These are phyloP conservation scores for Paraconiothyrium sp. DNA, from an alignment of 2,329 filamentous ascomycete species.

Conservation along the genomic window DNA sequence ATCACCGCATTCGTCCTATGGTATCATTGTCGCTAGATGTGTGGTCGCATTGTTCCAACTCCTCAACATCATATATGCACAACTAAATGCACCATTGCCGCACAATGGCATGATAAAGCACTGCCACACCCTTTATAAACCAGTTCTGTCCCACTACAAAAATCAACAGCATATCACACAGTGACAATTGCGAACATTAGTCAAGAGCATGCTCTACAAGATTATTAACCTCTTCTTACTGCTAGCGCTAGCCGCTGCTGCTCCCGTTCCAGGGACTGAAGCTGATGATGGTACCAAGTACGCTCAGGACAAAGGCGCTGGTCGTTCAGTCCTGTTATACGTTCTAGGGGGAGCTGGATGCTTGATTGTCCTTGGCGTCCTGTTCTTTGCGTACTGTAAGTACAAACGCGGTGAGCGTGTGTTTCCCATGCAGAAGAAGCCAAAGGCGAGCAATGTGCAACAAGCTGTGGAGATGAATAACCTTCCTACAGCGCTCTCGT, in stretches of 20 bases:
- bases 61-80: not conserved
- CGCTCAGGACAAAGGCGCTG: not conserved
- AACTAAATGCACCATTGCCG: not conserved
- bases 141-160: not conserved
- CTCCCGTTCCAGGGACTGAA: not conserved
- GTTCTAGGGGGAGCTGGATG: not conserved
- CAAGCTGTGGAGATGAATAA: not conserved
- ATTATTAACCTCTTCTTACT: not conserved
- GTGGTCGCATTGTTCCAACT: no score
- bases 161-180: not conserved
- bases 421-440: not conserved
- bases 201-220: not conserved
- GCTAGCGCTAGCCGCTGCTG: not conserved
- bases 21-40: no score
- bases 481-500: not conserved
- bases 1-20: no score
- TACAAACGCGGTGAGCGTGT: not conserved
- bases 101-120: not conserved
- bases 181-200: not conserved
- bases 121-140: not conserved
- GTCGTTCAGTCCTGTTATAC: not conserved
- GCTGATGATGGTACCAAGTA: not conserved
- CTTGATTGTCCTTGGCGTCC: not conserved
- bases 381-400: not conserved
- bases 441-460: not conserved